Evolutionary conservation across 2,329 filamentous ascomycete genomes (phyloP), one percentile per base, ranked within the genome.

Genomic region (Colletotrichum brevisporum): DNA sequence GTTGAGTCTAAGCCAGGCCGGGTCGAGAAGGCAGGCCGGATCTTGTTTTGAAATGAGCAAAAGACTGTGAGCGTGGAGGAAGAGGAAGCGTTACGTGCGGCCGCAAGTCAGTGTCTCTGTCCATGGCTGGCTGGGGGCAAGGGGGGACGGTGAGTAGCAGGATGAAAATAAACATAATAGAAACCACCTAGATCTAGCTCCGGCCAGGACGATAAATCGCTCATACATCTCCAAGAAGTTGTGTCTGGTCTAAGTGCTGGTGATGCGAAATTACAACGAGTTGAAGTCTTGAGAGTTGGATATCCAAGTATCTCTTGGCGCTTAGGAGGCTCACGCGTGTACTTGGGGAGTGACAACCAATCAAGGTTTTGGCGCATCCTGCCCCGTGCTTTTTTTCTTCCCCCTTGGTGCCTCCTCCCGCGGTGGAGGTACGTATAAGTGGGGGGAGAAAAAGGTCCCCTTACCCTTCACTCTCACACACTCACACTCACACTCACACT

Each of bases 241-340:
- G 31, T 36, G 31, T 36, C 10, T 36, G 36, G 47, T 27, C 6
- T n/a, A 8, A 24, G 9, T 24, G 48, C 26, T 55, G 60, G 26
- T 56, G 56, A 61, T 67, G 60, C 21, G 59, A 63, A 58, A 67
- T 63, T 67, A 71, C 70, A 56, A 26, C 26, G 18, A 39, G 51
- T 54, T 52, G 59, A 71, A 71, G 70, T 71, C 70, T 50, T 62
- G 53, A 39, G 65, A 64, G 52, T 58, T 59, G 51, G 64, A 70
- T 65, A 68, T 67, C 63, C 63, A 71, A 71, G 70, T 71, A 71
- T 68, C 61, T 63, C 69, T 63, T 66, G 64, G 64, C 63, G 50
- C 50, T 47, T 39, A 39, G 58, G 64, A 48, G 70, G 63, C 68
- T 70, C 63, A 48, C 43, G 16, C 31, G 55, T 61, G 68, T 36